Conservation (phyloP, 1,284 basidiomycete species). For the Phlebopus sp. region DNA sequence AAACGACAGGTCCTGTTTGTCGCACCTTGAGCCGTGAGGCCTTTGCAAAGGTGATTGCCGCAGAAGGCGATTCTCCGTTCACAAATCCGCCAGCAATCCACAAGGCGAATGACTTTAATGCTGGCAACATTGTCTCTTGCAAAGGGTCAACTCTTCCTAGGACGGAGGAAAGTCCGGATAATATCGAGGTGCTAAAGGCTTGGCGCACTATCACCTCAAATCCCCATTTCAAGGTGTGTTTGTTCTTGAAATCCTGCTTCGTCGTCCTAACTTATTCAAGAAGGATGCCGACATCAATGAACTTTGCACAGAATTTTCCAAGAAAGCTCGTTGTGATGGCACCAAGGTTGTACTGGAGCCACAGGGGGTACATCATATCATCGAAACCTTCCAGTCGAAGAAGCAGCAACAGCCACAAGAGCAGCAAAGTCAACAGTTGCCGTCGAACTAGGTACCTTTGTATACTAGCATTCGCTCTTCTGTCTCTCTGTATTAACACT, state of each 20-base stretch:
- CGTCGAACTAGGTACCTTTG: constrained; percentile 3
- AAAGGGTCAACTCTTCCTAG: constrained; percentile 61
- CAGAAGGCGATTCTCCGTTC: constrained; percentile 46
- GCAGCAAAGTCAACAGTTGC: constrained; percentile 16
- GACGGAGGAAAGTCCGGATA: constrained; percentile 65
- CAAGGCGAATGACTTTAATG: constrained; percentile 23
- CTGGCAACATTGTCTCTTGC: constrained; percentile 55
- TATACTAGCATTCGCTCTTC: constrained; percentile 1
- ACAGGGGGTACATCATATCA: constrained; percentile 59
- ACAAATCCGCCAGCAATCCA: constrained; percentile 32
- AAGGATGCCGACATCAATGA: constrained; percentile 75
- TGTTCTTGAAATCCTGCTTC: constrained; percentile 9
- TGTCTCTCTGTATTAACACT: neutral
- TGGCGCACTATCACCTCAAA: constrained; percentile 72
- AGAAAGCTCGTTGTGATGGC: constrained; percentile 77
- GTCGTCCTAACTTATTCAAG: constrained; percentile 1
- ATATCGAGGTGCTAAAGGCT: constrained; percentile 71
- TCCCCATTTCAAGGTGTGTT: constrained; percentile 66
- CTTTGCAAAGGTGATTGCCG: constrained; percentile 45
- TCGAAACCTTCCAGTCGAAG: constrained; percentile 47
- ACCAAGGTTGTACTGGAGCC: constrained; percentile 76
- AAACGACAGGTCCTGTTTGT: constrained; percentile 16
- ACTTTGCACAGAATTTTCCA: constrained; percentile 71
- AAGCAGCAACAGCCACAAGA: constrained; percentile 7
- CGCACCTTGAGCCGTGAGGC: constrained; percentile 52